Base-by-base conservation (phyloP, 768 basidiomycete genomes). In the Pleurotus djamor region DNA sequence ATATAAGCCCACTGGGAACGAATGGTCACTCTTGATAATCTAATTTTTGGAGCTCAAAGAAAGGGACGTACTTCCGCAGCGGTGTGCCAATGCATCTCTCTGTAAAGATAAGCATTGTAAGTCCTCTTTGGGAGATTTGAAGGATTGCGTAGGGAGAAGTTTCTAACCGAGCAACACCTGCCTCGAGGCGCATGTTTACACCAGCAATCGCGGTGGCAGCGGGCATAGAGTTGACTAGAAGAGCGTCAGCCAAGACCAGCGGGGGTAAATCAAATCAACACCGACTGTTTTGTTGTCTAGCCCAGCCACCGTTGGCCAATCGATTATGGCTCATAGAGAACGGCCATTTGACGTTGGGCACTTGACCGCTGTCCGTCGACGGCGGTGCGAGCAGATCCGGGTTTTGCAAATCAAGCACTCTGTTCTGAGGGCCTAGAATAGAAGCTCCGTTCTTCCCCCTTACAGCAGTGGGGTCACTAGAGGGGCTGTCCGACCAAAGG, bases 231-330 rank as follows among this genome's bases (percentile, higher is more conserved):
- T 69, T 69, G 55, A 74, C 83, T 84, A 52, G 13, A 61, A 38
- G 35, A 1, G 13, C 45, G 47, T 32, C 28, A 56, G 16, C 10
- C 13, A 2, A n/a, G 14, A 36, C 32, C 51, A 12, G n/a, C 8
- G 1, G 32, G 32, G 51, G 32, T 3, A 32, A 16, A 41, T 33
- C 17, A 1, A 33, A 34, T 49, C 32, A 5, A 38, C 7, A 17
- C 75, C 12, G 50, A 81, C 82, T 65, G 57, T 83, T 83, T 67
- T 84, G 75, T 63, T 84, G 77, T 38, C 84, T 74, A n/a, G 83
- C 82, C 85, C 85, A 87, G 0, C 85, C 85, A 10, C 84, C 85
- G 0, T 76, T 77, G 58, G 79, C 78, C 12, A 87, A 66, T 21
- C 82, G 77, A 61, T 83, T 85, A 64, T 80, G 80, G 58, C 82